These are phyloP conservation scores for Mallotus nudiflorus DNA, from an alignment of 345 rosid genomes.

Conservation along the genomic window DNA sequence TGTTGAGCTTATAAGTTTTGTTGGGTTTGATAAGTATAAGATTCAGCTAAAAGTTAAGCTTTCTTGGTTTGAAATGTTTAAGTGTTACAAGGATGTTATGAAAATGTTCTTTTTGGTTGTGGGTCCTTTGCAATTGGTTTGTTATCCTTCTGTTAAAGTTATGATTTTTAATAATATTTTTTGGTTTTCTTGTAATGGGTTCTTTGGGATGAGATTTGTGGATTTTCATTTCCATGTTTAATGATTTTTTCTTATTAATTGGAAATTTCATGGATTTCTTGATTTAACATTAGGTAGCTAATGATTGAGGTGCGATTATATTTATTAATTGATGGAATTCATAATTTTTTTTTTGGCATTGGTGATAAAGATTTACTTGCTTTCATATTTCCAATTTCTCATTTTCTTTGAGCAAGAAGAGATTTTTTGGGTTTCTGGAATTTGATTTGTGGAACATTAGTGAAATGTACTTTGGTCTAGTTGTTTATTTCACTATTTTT, in stretches of 20 bases:
- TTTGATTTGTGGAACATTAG: not conserved
- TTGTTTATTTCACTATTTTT: not conserved
- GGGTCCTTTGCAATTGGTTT: constrained; percentile 82
- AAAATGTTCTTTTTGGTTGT: constrained; percentile 67
- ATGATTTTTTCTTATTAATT: not conserved
- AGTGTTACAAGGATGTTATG: constrained; percentile 83
- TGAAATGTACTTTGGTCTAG: no score
- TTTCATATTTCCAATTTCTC: not conserved
- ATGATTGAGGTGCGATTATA: no score
- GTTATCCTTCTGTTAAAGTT: constrained; percentile 86
- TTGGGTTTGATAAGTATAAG: constrained; percentile 58
- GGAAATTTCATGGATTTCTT: not conserved
- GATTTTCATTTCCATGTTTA: not conserved
- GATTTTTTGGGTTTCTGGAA: constrained; percentile 3
- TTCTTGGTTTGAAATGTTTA: constrained; percentile 55
- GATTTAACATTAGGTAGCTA: not conserved
- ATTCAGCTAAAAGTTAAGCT: constrained; percentile 81
- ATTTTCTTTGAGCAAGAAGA: not conserved
- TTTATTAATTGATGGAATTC: no score
- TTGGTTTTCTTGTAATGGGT: not conserved
- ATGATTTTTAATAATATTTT: no score
- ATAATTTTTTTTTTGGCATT: not conserved
- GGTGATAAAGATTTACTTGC: not conserved
- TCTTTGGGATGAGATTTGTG: constrained; percentile 1
- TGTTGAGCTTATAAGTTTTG: constrained; percentile 50